Conservation (phyloP, 129 eudicot genomes). For the Oenanthe sinensis region DNA sequence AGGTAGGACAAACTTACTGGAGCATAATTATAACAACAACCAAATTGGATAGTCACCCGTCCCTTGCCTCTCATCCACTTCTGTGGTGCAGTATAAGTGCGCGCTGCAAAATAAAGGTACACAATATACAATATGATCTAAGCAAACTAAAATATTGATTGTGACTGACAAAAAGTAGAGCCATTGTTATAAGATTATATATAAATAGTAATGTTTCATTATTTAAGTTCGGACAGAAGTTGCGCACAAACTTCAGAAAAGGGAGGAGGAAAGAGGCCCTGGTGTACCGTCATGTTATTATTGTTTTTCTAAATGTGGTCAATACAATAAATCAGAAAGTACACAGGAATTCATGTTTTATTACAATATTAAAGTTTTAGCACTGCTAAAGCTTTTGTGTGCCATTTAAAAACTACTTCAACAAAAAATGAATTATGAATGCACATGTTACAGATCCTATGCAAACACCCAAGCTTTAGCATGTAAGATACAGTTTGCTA, state of each 20-base stretch:
- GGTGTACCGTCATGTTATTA: too few species aligned
- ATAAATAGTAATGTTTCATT: background rate
- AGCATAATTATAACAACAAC: slow-evolving; percentile 97
- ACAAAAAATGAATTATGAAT: background rate
- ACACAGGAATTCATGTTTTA: background rate
- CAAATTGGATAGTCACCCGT: slow-evolving; percentile 90
- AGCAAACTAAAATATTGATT: background rate
- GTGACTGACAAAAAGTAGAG: background rate
- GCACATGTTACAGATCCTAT: background rate
- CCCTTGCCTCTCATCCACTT: slow-evolving; percentile 99
- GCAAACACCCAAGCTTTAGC: background rate
- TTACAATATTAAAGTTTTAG: background rate
- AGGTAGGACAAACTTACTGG: slow-evolving; percentile 39
- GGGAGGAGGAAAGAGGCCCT: too few species aligned
- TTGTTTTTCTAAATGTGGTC: background rate
- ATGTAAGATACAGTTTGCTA: background rate
- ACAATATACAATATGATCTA: background rate
- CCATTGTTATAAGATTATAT: background rate
- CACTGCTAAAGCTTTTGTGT: background rate
- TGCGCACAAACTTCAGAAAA: background rate
- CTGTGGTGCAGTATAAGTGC: slow-evolving; percentile 79
- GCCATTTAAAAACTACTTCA: background rate
- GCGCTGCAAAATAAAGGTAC: slow-evolving; percentile 36
- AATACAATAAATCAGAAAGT: background rate
- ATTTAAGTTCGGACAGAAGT: background rate